phyloP scores from a whole-genome alignment of 2,329 filamentous ascomycete genomes.

The Cladophialophora bantiana region DNA sequence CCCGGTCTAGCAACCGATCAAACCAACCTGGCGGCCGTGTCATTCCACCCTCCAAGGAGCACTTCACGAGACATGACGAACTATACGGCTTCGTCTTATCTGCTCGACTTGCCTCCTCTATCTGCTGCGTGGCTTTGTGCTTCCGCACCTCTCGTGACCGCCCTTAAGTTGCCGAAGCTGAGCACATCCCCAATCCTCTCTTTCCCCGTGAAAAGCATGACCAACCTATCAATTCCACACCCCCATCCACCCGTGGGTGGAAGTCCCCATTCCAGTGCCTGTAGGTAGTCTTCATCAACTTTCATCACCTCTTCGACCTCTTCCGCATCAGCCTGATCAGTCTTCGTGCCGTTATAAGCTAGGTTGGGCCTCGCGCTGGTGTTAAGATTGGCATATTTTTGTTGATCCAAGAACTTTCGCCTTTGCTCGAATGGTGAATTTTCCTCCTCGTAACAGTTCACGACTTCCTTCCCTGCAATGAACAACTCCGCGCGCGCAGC shows the following conservation, averaged over 20 bases:
- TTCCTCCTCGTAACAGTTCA: constrained; percentile 98
- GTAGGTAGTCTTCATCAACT: constrained; percentile 81
- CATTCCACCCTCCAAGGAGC: background rate
- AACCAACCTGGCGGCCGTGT: background rate
- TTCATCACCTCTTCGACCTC: constrained; percentile 56
- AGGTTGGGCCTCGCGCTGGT: background rate
- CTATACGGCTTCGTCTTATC: background rate
- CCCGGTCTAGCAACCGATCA: background rate
- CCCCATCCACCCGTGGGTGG: constrained; percentile 98
- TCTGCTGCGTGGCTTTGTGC: background rate
- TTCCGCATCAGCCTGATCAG: constrained; percentile 51
- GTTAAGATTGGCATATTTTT: constrained; percentile 44
- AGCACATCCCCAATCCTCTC: constrained; percentile 84
- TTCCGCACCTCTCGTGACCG: constrained; percentile 47
- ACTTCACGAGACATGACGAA: background rate
- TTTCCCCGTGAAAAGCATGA: constrained; percentile 86
- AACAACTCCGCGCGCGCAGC: constrained; percentile 87
- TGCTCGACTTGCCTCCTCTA: background rate
- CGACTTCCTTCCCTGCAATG: constrained; percentile 78
- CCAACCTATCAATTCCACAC: constrained; percentile 86
- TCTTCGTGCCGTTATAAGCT: background rate
- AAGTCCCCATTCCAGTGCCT: constrained; percentile 83
- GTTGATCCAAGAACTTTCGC: constrained; percentile 75
- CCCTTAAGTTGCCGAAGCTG: constrained; percentile 82
- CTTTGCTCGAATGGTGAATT: constrained; percentile 89